Conservation (phyloP, 257 asterid species). For the Primulina tabacum region DNA sequence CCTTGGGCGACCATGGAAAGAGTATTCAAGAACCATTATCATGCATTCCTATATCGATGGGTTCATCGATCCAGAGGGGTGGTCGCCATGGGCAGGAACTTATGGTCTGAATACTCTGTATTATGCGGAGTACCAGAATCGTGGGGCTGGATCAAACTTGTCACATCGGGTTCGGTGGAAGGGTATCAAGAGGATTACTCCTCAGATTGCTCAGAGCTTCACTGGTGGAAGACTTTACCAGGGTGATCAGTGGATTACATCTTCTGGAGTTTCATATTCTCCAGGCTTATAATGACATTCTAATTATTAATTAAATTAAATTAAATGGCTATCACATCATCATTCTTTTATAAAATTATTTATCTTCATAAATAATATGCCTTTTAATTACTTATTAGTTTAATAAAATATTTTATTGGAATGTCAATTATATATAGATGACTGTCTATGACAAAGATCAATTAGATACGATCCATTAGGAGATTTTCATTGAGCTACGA, state of each 20-base stretch:
- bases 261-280: slow-evolving; percentile 23
- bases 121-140: slow-evolving; percentile 43
- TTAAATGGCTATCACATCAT: too few species aligned
- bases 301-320: too few species aligned
- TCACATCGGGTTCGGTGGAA: slow-evolving; percentile 37
- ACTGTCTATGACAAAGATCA: too few species aligned
- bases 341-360: too few species aligned
- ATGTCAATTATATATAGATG: too few species aligned
- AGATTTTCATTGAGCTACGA: too few species aligned
- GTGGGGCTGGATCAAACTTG: slow-evolving; percentile 37
- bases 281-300: slow-evolving; percentile 4
- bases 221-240: slow-evolving; percentile 20
- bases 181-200: slow-evolving; percentile 29
- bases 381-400: too few species aligned
- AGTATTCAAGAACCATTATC: slow-evolving; percentile 46
- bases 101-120: slow-evolving; percentile 30
- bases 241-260: slow-evolving; percentile 19
- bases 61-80: slow-evolving; percentile 41
- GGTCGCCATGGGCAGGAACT: slow-evolving; percentile 43
- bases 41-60: slow-evolving; percentile 36
- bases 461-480: too few species aligned
- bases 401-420: too few species aligned
- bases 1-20: slow-evolving; percentile 66
- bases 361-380: too few species aligned
- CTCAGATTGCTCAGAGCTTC: slow-evolving; percentile 23